Evolutionary conservation across 768 basidiomycete species (phyloP).

Genomic region (Omphalotus guepiniiformis): DNA sequence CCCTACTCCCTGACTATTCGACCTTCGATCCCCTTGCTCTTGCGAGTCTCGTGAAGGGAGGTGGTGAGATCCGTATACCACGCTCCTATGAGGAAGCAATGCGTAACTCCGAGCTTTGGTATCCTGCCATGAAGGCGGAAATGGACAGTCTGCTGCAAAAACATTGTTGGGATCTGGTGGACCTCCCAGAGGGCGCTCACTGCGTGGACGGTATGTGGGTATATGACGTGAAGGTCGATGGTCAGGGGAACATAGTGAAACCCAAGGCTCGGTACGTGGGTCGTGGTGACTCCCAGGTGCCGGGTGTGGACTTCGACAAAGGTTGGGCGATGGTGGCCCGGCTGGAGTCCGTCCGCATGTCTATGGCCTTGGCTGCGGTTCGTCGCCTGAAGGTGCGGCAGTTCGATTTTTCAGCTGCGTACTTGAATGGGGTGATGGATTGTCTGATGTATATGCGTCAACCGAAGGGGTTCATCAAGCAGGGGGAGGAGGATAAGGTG

Average conservation of each 20-base stretch:
- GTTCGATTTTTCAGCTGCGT: conserved; percentile 14
- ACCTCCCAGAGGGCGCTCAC: background rate
- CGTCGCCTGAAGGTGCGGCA: conserved; percentile 2
- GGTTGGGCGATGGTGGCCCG: conserved; percentile 8
- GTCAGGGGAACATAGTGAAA: conserved; percentile 18
- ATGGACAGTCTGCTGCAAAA: background rate
- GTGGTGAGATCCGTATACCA: background rate
- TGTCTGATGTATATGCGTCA: conserved; percentile 16
- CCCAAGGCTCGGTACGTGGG: conserved; percentile 18
- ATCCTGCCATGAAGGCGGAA: background rate
- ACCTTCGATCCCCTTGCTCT: background rate
- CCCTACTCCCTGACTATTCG: too few relatives aligned
- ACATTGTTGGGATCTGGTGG: background rate
- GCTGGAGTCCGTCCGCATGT: conserved; percentile 7
- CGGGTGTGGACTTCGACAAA: conserved; percentile 21
- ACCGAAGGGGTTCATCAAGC: conserved; percentile 14
- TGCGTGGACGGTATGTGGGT: conserved; percentile 17
- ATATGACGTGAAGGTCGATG: conserved; percentile 24
- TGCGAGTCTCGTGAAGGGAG: background rate
- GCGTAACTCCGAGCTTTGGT: background rate
- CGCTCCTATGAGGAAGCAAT: background rate
- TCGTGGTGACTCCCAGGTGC: conserved; percentile 24
- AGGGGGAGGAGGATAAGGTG: conserved; percentile 1
- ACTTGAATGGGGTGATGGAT: conserved; percentile 17
- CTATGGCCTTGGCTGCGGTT: conserved; percentile 13